Evolutionary conservation across 2,329 filamentous ascomycete species (phyloP).

Genomic region (Sporothrix luriei): DNA sequence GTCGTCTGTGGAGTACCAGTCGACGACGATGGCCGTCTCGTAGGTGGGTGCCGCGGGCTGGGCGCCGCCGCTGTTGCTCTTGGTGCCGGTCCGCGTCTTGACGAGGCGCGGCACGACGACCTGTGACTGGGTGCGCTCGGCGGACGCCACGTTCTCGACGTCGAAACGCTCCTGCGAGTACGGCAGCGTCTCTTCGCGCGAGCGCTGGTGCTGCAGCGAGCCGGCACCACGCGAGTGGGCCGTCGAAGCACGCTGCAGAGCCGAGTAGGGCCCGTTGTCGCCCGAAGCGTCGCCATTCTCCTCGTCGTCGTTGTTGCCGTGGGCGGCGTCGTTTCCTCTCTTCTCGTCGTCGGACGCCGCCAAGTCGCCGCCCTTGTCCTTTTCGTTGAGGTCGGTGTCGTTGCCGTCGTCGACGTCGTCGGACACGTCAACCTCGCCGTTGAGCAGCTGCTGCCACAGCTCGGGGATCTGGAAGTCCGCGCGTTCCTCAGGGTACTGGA

Average conservation of each 20-base stretch:
- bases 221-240: not conserved
- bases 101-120: constrained; percentile 39
- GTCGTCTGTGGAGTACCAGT: constrained; percentile 53
- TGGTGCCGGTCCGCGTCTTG: constrained; percentile 14
- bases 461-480: constrained; percentile 65
- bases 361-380: constrained; percentile 9
- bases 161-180: constrained; percentile 38
- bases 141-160: constrained; percentile 36
- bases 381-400: constrained; percentile 10
- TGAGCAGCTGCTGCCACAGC: constrained; percentile 68
- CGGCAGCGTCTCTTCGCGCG: constrained; percentile 38
- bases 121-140: constrained; percentile 39
- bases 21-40: constrained; percentile 41
- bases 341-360: constrained; percentile 37
- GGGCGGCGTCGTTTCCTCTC: not conserved
- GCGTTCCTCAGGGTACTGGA: constrained; percentile 68
- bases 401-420: constrained; percentile 56
- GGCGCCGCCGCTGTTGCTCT: not conserved
- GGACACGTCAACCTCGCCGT: constrained; percentile 64
- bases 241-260: constrained; percentile 27
- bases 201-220: constrained; percentile 35
- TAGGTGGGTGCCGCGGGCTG: not conserved
- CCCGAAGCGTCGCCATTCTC: constrained; percentile 27
- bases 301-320: not conserved
- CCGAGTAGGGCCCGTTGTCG: constrained; percentile 35